Evolutionary conservation across 306 rosid species (phyloP), one percentile per base, ranked within the genome.

Genomic region (Carpinus fangiana): DNA sequence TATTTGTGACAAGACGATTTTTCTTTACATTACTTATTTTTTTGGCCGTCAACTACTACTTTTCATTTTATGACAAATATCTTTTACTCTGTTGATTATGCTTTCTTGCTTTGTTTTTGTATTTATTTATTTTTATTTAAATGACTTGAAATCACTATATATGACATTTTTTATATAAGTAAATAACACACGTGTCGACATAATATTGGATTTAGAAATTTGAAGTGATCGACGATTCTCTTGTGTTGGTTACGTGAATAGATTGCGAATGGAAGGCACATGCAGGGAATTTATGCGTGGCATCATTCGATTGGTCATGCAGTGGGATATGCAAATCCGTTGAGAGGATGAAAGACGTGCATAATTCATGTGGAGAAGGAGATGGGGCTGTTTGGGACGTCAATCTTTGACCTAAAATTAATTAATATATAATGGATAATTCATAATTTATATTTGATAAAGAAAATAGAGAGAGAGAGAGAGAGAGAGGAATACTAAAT

Each of bases 241-340:
- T 60, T 60, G 1, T 20, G 10, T 16, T 23, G 28, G 28, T 75
- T 8, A 12, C 26, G 7, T 53, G 76, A 11, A 11, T 18, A 93
- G 98, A 93, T 57, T 94, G 97, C 52, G 91, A 85, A 57, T 78
- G 91, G 96, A 94, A 89, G 78, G 92, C 93, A 10, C 78, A 78
- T 72, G 84, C 83, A 1, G 95, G 98, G 48, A 94, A 83, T 20
- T 70, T 89, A 51, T 94, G 98, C 46, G 97, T 82, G 88, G 98
- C 97, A 0, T 88, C 98, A 10, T 92, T 87, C 79, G 98, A 94
- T 85, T 94, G 98, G 98, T 82, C 89, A 21, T 94, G 98, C 83
- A 94, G 97, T 79, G 98, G 98, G 2, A 84, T 94, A 17, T 92
- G 97, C 62, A 83, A 89, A 52, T 92, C 98, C 0, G 97, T 88